Evolutionary conservation across 2,329 filamentous ascomycete species (phyloP), one percentile per base, ranked within the genome.

Genomic region (Cladophialophora exuberans): DNA sequence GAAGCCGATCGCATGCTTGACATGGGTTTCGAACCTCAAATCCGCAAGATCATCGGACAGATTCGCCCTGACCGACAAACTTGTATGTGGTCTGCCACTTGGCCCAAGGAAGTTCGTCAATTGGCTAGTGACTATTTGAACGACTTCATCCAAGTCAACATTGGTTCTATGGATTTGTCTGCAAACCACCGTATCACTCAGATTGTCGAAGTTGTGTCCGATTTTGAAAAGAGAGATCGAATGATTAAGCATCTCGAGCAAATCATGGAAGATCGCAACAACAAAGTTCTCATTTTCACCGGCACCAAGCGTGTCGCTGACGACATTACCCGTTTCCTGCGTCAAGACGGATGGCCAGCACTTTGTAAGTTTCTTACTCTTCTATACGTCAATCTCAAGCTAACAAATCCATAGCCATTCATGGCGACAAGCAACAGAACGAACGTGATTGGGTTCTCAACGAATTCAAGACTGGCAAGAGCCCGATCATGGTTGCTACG

Each of bases 11-110:
- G 94, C 70, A 99, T 99, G 94, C 83, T 99, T 73, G 94, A 99
- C 79, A 99, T 99, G 94, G 94, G 94, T 85, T 97, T 99, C 78
- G 94, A 99, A 79, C 94, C 94, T 64, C 94, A 97, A 75, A 97
- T 99, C 69, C 90, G 94, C 80, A 97, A 97, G 81, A 97, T 99
- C 64, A 92, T 99, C 66, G 83, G 88, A 62, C 94, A 99, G 79
- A 97, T 97, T 75, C 90, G 94, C 66, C 94, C 94, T 50, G 94
- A 99, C 73, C 88, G 94, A 82, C 94, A 99, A 76, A 99, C 94
- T 61, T 94, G 94, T 81, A 96, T 99, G 91, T 99, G 93, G 90
- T 99, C 94, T 58, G 94, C 94, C 66, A 99, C 94, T 5, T 99
- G 94, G 92, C 94, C 94, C 69, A 97, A 97, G 83, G 93, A 97